Evolutionary conservation across 2,329 filamentous ascomycete genomes (phyloP).

Genomic region (Cladosporium sp.): DNA sequence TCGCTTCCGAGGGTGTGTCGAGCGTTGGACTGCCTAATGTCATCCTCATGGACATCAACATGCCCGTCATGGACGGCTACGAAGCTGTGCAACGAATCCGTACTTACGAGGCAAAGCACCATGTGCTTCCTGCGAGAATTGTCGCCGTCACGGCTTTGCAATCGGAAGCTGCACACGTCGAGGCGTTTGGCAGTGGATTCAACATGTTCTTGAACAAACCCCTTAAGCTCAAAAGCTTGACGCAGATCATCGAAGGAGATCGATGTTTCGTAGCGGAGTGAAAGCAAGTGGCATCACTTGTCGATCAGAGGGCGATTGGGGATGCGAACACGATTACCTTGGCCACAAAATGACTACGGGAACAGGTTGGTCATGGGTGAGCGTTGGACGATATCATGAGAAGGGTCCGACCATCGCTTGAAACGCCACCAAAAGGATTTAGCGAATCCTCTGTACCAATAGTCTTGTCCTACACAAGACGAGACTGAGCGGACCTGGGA

Average conservation of each 20-base stretch:
- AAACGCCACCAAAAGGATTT: no score
- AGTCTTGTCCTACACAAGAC: no score
- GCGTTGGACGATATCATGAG: no score
- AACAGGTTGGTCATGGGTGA: no score
- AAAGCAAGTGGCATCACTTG: no score
- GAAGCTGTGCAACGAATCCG: constrained; percentile 31
- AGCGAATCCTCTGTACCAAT: no score
- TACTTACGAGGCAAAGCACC: constrained; percentile 26
- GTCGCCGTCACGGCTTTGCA: constrained; percentile 23
- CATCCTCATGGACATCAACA: constrained; percentile 46
- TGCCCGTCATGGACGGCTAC: constrained; percentile 31
- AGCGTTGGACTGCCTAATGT: constrained; percentile 27
- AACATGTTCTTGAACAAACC: constrained; percentile 30
- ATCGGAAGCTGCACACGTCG: constrained; percentile 16
- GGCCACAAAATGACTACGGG: no score
- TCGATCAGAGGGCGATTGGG: no score
- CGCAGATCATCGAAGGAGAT: constrained; percentile 16
- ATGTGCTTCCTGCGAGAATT: constrained; percentile 15
- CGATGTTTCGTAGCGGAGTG: background rate
- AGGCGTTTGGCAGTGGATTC: constrained; percentile 26
- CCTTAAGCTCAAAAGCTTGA: constrained; percentile 35
- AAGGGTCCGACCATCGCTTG: no score
- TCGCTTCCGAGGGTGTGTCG: no score
- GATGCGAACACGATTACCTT: no score
- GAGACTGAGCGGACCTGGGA: background rate